phyloP scores from a whole-genome alignment of 208 protist species.

The Acanthamoeba castellanii region DNA sequence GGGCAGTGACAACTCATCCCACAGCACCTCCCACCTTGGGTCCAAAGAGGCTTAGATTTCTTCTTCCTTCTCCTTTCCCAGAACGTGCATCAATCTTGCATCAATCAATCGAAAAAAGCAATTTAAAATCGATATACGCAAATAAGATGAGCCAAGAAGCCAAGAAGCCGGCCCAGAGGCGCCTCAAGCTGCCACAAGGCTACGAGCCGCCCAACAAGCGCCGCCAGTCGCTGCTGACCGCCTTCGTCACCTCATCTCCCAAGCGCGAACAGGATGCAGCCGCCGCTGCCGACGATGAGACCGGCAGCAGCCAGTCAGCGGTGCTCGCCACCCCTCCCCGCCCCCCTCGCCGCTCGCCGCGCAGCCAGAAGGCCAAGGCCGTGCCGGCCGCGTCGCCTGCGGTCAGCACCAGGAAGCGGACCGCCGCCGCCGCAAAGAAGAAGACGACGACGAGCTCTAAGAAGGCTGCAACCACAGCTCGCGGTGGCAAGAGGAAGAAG shows the following conservation, averaged over 20 bases:
- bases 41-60: too few species aligned
- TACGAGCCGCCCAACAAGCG: not conserved
- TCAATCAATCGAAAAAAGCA: not conserved
- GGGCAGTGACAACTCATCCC: too few species aligned
- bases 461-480: not conserved
- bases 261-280: not conserved
- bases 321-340: not conserved
- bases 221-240: conserved; percentile 36
- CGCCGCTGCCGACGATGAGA: not conserved
- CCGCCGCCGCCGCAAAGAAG: not conserved
- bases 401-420: not conserved
- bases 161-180: not conserved
- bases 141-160: not conserved
- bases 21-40: too few species aligned
- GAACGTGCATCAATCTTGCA: too few species aligned
- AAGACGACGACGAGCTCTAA: not conserved
- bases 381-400: not conserved
- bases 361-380: not conserved
- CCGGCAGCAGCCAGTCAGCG: not conserved
- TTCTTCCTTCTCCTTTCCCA: too few species aligned
- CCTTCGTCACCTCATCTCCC: not conserved
- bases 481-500: conserved; percentile 17
- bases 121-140: not conserved
- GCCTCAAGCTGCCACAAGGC: conserved; percentile 18
- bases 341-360: not conserved